Base-by-base conservation (phyloP, 2,329 filamentous ascomycete species). In the Acephala macrosclerotiorum region DNA sequence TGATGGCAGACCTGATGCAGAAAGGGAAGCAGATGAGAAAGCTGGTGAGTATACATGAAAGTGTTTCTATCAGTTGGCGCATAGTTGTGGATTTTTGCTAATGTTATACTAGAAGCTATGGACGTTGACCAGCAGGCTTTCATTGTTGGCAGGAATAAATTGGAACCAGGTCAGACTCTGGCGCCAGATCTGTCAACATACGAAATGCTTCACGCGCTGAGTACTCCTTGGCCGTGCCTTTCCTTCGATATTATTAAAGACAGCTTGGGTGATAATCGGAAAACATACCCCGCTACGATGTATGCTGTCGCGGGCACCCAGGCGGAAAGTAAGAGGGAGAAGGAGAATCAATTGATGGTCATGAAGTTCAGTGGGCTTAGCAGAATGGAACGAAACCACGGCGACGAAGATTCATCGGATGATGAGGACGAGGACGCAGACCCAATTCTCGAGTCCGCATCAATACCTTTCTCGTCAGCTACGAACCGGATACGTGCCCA, bases 281-380 rank as follows among this genome's bases (percentile, higher is more conserved):
- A 91, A 79, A 89, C 91, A n/a, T 99, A 96, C 80, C 96, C 96
- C 29, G 93, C 94, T 59, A 97, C 95, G 66, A 91, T 97, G 81
- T 99, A 98, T 81, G 91, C 94, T 12, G 94, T 98, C 36, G 90
- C 94, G 20, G 96, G 96, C 66, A 99, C 96, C 14, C 96, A 99
- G 82, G 96, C 96, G 45, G 94, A 95, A 73, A 83, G 81, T 65
- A 83, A 84, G 58, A 86, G 89, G 71, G 85, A 91, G 58, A 91
- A 89, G 78, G 96, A 99, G 76, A 99, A 99, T 79, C 89, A 96
- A 80, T 83, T 99, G 75, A 90, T 98, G 88, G 89, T 98, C 45
- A 93, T 97, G 87, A 98, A 98, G 82, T 90, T 99, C 77, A 97
- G 94, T 76, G 92, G 94, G 18, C 83, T 99, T 68, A 93, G 92